Evolutionary conservation across 129 eudicot genomes (phyloP).

Genomic region (Arctium minus): DNA sequence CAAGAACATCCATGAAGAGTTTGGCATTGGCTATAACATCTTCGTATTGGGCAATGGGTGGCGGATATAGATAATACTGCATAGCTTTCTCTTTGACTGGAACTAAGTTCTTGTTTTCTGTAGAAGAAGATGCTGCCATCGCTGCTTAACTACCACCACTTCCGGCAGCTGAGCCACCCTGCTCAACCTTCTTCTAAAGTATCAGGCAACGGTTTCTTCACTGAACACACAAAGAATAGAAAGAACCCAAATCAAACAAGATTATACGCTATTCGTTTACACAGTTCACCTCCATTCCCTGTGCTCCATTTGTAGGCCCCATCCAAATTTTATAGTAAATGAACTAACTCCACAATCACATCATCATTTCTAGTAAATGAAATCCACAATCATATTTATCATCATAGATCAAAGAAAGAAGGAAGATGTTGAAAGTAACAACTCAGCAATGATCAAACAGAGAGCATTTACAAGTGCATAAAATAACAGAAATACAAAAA

Average conservation of each 20-base stretch:
- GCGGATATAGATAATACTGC: conserved; percentile 48
- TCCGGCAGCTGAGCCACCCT: neutral
- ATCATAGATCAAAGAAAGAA: neutral
- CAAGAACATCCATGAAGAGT: conserved; percentile 66
- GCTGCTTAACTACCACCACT: conserved; percentile 23
- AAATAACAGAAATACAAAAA: neutral
- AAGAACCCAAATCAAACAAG: neutral
- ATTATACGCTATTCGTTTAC: neutral
- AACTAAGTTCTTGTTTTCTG: conserved; percentile 27
- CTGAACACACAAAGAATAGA: conserved; percentile 8
- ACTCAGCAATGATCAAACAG: neutral
- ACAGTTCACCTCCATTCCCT: neutral
- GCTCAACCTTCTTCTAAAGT: neutral
- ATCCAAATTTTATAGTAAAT: neutral
- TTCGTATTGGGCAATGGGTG: conserved; percentile 61
- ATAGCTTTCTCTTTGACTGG: conserved; percentile 14
- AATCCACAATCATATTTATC: neutral
- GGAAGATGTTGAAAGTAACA: neutral
- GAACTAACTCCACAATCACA: neutral
- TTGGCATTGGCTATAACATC: conserved; percentile 52
- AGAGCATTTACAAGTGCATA: neutral
- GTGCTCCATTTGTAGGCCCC: neutral
- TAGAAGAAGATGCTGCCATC: conserved; percentile 41
- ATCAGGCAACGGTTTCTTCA: neutral
- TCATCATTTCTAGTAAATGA: neutral